Base-by-base conservation (phyloP, 140 eudicot genomes). In the Stevia rebaudiana region DNA sequence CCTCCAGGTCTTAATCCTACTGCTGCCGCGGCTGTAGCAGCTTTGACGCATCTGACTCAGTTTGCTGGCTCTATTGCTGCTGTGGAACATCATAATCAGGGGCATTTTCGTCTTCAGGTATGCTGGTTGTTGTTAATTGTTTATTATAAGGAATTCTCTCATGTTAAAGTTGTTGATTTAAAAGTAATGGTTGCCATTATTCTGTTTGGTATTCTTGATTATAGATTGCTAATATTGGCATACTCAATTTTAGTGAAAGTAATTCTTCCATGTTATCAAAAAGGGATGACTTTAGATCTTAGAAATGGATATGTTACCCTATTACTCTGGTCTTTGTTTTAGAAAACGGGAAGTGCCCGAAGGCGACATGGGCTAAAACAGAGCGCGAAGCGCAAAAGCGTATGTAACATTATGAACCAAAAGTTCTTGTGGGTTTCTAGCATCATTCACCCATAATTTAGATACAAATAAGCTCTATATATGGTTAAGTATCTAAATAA, bases 41-140 rank as follows among this genome's bases (percentile, higher is more conserved):
- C 81, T 15, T 64, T 76, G 68, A 66, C 85, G 30, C 85, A 72
- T 61, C 52, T 80, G 70, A 75, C 80, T 9, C 84, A 65, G 54
- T 79, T 65, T 65, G 84, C 84, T 12, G 80, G 79, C 2, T 36
- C 62, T 7, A 72, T 44, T 56, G 63, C 69, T 24, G 76, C 54
- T 63, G 69, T 76, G 72, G 67, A 69, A 69, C 79, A 41, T 68
- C 46, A 51, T 42, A 70, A 74, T 42, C 76, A 39, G 40, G 63
- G 79, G 24, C 66, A 8, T 12, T 55, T 65, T 16, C 74, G 55
- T 66, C 71, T 61, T 35, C 75, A 50, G 80, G 86, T 81, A 73
- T 23, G 75, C 60, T 73, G 50, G 61, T 41, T 78, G 57, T 53
- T 5, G 33, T 48, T 70, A 5, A 5, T 53, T 61, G 21, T 17